Evolutionary conservation across 129 eudicot genomes (phyloP).

Genomic region (Helianthus tuberosus): DNA sequence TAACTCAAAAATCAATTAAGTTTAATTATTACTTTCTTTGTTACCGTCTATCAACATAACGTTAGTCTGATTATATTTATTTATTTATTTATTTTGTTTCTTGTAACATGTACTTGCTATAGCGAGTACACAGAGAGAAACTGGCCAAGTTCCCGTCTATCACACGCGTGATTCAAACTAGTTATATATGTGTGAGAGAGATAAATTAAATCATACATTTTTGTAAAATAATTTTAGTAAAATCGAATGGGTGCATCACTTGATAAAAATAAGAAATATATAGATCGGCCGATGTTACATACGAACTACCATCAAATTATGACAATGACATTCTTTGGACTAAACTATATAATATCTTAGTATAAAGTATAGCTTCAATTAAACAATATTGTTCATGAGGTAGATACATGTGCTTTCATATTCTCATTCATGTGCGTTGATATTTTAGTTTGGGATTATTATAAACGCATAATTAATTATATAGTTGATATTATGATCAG

Average conservation of each 20-base stretch:
- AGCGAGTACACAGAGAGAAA: too few species aligned
- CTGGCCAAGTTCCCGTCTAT: too few species aligned
- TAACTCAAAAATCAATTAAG: too few species aligned
- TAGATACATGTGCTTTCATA: conserved; percentile 5
- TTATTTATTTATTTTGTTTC: too few species aligned
- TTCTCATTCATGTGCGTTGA: conserved; percentile 6
- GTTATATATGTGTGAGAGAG: too few species aligned
- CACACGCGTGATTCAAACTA: too few species aligned
- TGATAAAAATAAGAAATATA: background rate
- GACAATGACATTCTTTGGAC: conserved; percentile 10
- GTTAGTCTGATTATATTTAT: too few species aligned
- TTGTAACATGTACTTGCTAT: too few species aligned
- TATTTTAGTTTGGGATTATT: background rate
- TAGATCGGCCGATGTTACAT: conserved; percentile 19
- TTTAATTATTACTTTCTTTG: too few species aligned
- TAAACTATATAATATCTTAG: background rate
- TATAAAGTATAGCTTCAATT: conserved; percentile 7
- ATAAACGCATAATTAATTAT: background rate
- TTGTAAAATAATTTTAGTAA: background rate
- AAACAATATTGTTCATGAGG: background rate
- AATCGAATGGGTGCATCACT: background rate
- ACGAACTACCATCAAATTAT: conserved; percentile 6
- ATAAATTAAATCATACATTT: background rate
- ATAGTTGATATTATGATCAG: too few species aligned
- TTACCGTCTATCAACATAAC: too few species aligned